phyloP scores from a whole-genome alignment of 306 rosid species.

The Mimosa pudica region DNA sequence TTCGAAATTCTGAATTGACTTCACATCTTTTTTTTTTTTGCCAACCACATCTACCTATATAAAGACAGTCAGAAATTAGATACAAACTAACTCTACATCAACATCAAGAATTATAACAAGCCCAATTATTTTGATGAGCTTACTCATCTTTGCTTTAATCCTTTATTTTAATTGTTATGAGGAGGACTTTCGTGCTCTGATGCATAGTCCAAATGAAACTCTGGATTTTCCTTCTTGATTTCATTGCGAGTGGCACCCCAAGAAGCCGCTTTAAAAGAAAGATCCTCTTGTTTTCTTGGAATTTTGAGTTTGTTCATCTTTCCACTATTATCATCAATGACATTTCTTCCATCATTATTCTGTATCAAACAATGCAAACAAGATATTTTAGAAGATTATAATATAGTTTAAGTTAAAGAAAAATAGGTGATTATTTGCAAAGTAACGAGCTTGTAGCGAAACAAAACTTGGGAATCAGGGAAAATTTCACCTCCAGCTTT shows the following conservation, averaged over 20 bases:
- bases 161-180: neutral
- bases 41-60: too few species aligned
- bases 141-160: neutral
- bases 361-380: neutral
- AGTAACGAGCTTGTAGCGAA: neutral
- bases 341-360: neutral
- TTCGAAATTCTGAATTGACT: too few species aligned
- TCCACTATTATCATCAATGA: neutral
- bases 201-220: neutral
- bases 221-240: neutral
- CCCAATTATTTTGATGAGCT: neutral
- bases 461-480: neutral
- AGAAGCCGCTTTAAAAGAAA: neutral
- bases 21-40: too few species aligned
- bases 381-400: too few species aligned
- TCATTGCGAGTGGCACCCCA: neutral
- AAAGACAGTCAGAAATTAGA: too few species aligned
- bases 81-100: too few species aligned
- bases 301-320: neutral
- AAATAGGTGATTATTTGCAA: neutral
- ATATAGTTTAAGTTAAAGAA: neutral
- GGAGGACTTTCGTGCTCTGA: neutral
- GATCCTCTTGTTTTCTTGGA: neutral
- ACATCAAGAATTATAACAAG: too few species aligned
- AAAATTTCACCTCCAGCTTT: neutral